Evolutionary conservation across 192 early-diverging fungal genomes (phyloP).

Genomic region (Backusella luteola): DNA sequence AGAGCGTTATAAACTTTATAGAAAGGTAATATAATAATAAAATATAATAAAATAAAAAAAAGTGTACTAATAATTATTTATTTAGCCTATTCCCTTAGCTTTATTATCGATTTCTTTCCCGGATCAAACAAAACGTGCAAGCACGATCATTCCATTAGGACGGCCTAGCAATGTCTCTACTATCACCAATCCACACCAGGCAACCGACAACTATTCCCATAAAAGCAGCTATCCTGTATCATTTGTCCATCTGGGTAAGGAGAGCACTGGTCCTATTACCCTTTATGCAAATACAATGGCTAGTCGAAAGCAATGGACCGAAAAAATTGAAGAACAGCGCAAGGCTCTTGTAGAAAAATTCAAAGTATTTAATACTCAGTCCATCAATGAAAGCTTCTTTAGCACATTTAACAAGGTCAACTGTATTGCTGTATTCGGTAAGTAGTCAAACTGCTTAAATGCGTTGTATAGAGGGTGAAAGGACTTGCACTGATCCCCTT

Average conservation of each 20-base stretch:
- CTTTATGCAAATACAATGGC: constrained; percentile 75
- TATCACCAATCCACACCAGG: constrained; percentile 14
- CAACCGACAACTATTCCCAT: constrained; percentile 28
- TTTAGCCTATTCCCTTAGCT: constrained; percentile 81
- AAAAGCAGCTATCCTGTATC: constrained; percentile 71
- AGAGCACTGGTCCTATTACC: constrained; percentile 55
- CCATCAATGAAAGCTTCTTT: constrained; percentile 53
- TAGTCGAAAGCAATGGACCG: constrained; percentile 78
- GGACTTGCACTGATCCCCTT: background rate
- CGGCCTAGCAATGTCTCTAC: background rate
- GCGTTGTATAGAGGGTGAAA: background rate
- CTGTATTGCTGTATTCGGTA: constrained; percentile 50
- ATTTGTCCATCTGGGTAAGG: constrained; percentile 74
- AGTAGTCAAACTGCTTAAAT: background rate
- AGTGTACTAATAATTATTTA: constrained; percentile 10
- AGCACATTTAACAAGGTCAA: constrained; percentile 53
- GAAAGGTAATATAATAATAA: constrained; percentile 35
- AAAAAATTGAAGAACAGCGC: constrained; percentile 71
- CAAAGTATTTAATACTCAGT: constrained; percentile 54
- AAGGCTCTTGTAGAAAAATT: constrained; percentile 36
- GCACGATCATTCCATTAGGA: constrained; percentile 32
- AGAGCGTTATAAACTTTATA: constrained; percentile 62
- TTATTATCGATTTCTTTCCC: constrained; percentile 54
- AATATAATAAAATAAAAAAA: constrained; percentile 18
- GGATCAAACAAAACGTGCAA: constrained; percentile 30